Base-by-base conservation (phyloP, 805 yeast genomes). In the Henningerozyma blattae region DNA sequence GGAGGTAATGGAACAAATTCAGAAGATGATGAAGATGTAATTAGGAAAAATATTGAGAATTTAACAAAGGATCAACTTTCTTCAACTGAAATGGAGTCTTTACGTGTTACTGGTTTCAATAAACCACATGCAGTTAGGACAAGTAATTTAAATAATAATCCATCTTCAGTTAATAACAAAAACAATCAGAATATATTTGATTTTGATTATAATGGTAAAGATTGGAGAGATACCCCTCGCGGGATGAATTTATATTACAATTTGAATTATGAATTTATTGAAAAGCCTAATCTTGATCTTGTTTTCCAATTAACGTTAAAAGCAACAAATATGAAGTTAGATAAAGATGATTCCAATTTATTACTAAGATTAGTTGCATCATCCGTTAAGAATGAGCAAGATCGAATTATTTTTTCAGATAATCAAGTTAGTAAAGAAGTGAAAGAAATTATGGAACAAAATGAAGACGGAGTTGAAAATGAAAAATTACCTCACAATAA, bases 151-250 rank as follows among this genome's bases (percentile, higher is more conserved):
- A n/a, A n/a, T n/a, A n/a, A n/a, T n/a, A n/a, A n/a, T n/a, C n/a
- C n/a, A n/a, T n/a, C n/a, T n/a, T n/a, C n/a, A n/a, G n/a, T n/a
- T n/a, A n/a, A n/a, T n/a, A n/a, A n/a, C n/a, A n/a, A n/a, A n/a
- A n/a, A n/a, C n/a, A n/a, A n/a, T n/a, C n/a, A n/a, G n/a, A n/a
- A n/a, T n/a, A n/a, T n/a, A n/a, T 56, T 70, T 26, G 74, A 70
- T 32, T 68, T 72, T 49, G 83, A 75, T 48, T 67, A 70, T 18
- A 50, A 62, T 30, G 84, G 83, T 0, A 60, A 71, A 24, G 86
- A 79, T 54, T 77, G 86, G 83, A 58, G 85, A 44, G 86, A 77
- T 51, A 62, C 76, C 10, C 79, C 82, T 3, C 58, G 85, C 32
- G 82, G 73, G 3, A 61, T 60, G 1, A 79, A 79, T 47, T 52